Base-by-base conservation (phyloP, 176 grass and related monocot genomes). In the Olyra latifolia region DNA sequence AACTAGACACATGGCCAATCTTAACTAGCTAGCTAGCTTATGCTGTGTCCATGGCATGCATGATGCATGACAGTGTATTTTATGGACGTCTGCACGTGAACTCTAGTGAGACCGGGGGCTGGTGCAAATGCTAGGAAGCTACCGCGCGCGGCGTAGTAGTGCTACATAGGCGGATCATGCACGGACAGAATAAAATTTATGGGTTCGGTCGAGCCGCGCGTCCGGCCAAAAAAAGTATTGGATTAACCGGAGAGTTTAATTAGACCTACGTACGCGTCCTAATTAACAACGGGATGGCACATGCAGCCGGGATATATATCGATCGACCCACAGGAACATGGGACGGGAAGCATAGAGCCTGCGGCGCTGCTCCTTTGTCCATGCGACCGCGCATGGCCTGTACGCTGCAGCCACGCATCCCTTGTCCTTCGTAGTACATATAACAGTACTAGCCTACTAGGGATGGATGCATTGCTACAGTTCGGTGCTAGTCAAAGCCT, bases 271-370 rank as follows among this genome's bases (percentile, higher is more conserved):
- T 32, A 35, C 27, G 20, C 67, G 67, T 27, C 43, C 23, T 9
- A 8, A 29, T 48, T 74, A 57, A 74, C 53, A 59, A 27, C 32
- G 35, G n/a, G 22, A 27, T 60, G 54, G 72, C 54, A 75, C 72
- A 60, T 75, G 72, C 54, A 6, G 53, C 13, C 38, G 32, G 1
- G 2, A 27, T 39, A 27, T 62, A 25, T 29, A 16, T 61, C 29
- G 9, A 38, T 29, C 6, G 15, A 24, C 32, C 32, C 71, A 41
- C 50, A 29, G 50, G 50, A 74, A 57, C 71, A 74, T 74, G 20
- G 47, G 30, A 53, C 13, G 46, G 46, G 10, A 11, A 0, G 10
- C 10, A 45, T 12, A 45, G 43, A 45, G 2, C 43, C 11, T 45
- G 0, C 3, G 32, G 32, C 32, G 2, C 32, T 35, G 32, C 32